A percentile compares a stretch with the other conserved stretches of the same genome.
Conservation (phyloP, 352 stramenopile species). For the Thraustochytrium striatum region DNA sequence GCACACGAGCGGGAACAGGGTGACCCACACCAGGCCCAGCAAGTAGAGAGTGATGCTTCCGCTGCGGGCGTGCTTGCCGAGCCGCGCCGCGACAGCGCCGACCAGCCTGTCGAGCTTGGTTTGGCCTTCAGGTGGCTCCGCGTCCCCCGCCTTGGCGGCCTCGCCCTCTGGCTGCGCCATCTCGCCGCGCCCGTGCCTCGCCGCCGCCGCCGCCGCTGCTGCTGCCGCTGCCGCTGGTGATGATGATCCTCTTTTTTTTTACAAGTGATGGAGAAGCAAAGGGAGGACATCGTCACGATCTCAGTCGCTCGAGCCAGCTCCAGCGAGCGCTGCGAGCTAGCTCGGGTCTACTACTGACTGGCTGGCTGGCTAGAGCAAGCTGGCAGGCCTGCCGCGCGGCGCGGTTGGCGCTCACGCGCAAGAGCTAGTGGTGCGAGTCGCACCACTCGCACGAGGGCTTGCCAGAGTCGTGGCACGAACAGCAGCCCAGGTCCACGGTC, state of each 20-base stretch:
- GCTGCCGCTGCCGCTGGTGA: background rate
- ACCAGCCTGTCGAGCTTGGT: background rate
- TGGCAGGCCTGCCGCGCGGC: too few species aligned
- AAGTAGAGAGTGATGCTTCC: slow-evolving; percentile 12
- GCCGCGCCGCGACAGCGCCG: background rate
- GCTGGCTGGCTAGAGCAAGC: too few species aligned
- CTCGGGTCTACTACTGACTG: too few species aligned
- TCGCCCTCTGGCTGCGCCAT: background rate
- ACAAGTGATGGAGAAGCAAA: background rate
- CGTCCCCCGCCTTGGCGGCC: background rate
- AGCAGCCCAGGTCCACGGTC: slow-evolving; percentile 33
- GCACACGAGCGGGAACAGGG: slow-evolving; percentile 68
- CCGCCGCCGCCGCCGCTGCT: too few species aligned
- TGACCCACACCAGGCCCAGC: slow-evolving; percentile 68
- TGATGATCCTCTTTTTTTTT: background rate
- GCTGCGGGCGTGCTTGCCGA: background rate
- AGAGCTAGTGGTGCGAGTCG: slow-evolving; percentile 36
- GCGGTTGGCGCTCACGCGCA: background rate
- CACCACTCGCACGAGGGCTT: slow-evolving; percentile 45
- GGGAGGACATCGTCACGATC: too few species aligned
- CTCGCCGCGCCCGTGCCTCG: background rate
- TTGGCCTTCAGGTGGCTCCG: too few species aligned
- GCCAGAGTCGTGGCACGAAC: slow-evolving; percentile 33
- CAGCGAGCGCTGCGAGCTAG: too few species aligned
- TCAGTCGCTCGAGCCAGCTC: too few species aligned